A percentile compares a stretch with the other conserved stretches of the same genome.
Evolutionary conservation across 768 basidiomycete genomes (phyloP).

Genomic region (Tylopilus subfusipes): DNA sequence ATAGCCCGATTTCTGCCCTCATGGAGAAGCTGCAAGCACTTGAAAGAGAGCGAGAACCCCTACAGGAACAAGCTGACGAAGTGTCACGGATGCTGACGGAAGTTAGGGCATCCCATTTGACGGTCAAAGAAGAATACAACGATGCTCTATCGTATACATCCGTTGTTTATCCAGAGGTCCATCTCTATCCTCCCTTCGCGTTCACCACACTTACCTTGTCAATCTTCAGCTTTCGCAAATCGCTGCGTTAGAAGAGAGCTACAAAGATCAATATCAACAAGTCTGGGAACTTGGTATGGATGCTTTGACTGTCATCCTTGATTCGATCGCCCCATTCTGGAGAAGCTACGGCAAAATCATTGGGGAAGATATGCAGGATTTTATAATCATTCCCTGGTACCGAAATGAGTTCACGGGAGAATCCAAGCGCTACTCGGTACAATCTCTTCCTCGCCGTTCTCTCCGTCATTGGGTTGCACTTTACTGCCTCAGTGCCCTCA

Average conservation of each 20-base stretch:
- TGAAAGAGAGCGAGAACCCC: constrained; percentile 42
- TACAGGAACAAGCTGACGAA: constrained; percentile 45
- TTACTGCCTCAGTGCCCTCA: constrained; percentile 45
- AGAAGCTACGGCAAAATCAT: constrained; percentile 79
- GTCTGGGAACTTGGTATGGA: constrained; percentile 82
- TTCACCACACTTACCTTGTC: constrained; percentile 3
- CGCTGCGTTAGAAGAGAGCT: constrained; percentile 70
- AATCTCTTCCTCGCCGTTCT: constrained; percentile 57
- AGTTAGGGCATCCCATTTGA: constrained; percentile 53
- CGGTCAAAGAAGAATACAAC: constrained; percentile 65
- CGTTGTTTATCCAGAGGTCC: constrained; percentile 75
- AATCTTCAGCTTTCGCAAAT: constrained; percentile 59
- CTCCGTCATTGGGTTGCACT: constrained; percentile 67
- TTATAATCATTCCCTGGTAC: constrained; percentile 78
- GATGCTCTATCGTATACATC: constrained; percentile 63
- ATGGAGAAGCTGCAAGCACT: constrained; percentile 48
- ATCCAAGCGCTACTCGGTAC: constrained; percentile 60
- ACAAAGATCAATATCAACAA: constrained; percentile 76
- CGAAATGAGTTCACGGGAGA: constrained; percentile 84
- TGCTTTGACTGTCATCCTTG: constrained; percentile 68
- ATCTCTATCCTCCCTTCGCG: constrained; percentile 7
- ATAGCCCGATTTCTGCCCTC: constrained; percentile 52
- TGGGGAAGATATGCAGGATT: constrained; percentile 74
- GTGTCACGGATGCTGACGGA: constrained; percentile 47
- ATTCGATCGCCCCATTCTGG: constrained; percentile 78